Conservation (phyloP, 768 basidiomycete genomes). For the Auricularia auricula-judae region DNA sequence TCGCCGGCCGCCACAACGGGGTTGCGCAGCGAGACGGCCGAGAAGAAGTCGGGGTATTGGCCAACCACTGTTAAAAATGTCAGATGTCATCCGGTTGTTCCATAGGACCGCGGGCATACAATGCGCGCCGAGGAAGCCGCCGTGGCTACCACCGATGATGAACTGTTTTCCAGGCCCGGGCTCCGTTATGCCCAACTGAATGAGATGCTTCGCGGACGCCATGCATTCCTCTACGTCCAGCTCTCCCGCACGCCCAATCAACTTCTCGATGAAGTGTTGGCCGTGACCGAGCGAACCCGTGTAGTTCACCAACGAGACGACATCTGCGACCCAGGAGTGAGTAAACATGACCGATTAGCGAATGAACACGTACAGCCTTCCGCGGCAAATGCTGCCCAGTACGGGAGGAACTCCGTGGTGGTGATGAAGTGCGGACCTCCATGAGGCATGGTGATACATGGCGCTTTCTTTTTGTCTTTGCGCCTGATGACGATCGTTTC, state of each 20-base stretch:
- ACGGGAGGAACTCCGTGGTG: slow-evolving; percentile 37
- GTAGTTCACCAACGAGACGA: slow-evolving; percentile 52
- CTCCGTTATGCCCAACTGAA: slow-evolving; percentile 37
- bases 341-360: too few species aligned
- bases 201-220: slow-evolving; percentile 39
- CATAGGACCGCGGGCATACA: slow-evolving; percentile 27
- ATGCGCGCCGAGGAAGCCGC: slow-evolving; percentile 52
- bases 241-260: slow-evolving; percentile 49
- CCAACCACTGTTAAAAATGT: slow-evolving; percentile 39
- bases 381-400: slow-evolving; percentile 33
- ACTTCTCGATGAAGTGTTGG: slow-evolving; percentile 40
- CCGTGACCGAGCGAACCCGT: slow-evolving; percentile 53
- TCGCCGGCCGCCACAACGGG: slow-evolving; percentile 58
- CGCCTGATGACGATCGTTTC: slow-evolving; percentile 43
- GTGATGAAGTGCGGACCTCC: slow-evolving; percentile 50
- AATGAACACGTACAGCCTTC: slow-evolving; percentile 43
- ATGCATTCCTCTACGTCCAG: slow-evolving; percentile 60
- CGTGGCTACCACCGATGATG: slow-evolving; percentile 58
- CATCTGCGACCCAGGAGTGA: slow-evolving; percentile 28
- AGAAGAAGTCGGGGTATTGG: slow-evolving; percentile 48
- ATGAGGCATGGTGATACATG: slow-evolving; percentile 38
- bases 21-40: slow-evolving; percentile 53
- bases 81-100: not conserved
- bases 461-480: slow-evolving; percentile 14
- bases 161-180: slow-evolving; percentile 41